Percentiles rank a stretch among this genome's conserved stretches.
These are phyloP conservation scores for Corymbia maculata DNA, from an alignment of 345 rosid species.

Conservation along the genomic window DNA sequence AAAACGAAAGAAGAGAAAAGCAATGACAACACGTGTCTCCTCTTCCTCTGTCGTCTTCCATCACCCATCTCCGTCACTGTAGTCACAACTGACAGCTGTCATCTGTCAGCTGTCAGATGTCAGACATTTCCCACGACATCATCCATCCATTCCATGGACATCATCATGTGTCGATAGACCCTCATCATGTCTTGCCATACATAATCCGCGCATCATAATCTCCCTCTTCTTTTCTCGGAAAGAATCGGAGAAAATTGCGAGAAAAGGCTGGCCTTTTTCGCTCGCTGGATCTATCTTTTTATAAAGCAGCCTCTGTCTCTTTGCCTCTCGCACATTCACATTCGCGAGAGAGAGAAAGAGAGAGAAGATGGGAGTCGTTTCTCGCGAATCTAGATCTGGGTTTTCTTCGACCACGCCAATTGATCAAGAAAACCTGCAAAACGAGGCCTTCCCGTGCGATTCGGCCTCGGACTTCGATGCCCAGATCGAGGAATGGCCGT, in stretches of 20 bases:
- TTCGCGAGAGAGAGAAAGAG: background rate
- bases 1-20: background rate
- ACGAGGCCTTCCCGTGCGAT: background rate
- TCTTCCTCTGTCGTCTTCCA: slow-evolving; percentile 3
- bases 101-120: slow-evolving; percentile 2
- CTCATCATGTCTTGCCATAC: background rate
- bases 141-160: background rate
- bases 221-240: background rate
- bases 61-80: background rate
- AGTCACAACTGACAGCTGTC: slow-evolving; percentile 2
- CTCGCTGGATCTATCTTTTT: slow-evolving; percentile 15
- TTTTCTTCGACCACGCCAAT: background rate
- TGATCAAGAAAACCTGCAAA: background rate
- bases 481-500: background rate
- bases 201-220: background rate
- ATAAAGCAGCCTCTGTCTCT: slow-evolving; percentile 5
- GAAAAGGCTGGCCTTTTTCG: background rate
- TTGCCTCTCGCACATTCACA: background rate
- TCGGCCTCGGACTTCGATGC: background rate
- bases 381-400: slow-evolving; percentile 16
- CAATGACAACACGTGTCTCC: slow-evolving; percentile 15
- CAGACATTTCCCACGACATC: background rate
- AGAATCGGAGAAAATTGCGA: background rate
- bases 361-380: slow-evolving; percentile 11
- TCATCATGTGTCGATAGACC: background rate